phyloP scores from a whole-genome alignment of 257 asterid genomes.

The Capsicum baccatum region DNA sequence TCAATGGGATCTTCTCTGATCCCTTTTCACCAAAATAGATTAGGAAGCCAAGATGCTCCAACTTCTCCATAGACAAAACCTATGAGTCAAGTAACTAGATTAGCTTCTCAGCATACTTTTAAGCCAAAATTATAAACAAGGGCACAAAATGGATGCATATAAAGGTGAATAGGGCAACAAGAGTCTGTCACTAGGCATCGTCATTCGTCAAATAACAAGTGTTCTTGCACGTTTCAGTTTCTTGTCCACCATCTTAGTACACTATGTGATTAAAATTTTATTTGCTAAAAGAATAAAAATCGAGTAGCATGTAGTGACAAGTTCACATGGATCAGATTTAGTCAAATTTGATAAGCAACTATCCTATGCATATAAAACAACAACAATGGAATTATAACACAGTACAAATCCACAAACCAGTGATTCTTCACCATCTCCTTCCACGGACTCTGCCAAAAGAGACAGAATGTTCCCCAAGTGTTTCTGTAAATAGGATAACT shows the following conservation, averaged over 20 bases:
- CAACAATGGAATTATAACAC: neutral
- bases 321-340: neutral
- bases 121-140: neutral
- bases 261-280: neutral
- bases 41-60: constrained; percentile 83
- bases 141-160: neutral
- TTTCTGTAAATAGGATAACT: constrained; percentile 89
- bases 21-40: constrained; percentile 84
- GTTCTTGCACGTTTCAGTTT: constrained; percentile 16
- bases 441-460: constrained; percentile 78
- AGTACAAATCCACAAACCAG: constrained; percentile 54
- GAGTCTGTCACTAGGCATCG: neutral
- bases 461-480: constrained; percentile 87
- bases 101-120: neutral
- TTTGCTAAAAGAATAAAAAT: neutral
- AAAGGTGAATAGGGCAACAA: neutral
- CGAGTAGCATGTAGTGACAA: neutral
- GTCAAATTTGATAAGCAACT: constrained; percentile 13
- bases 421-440: constrained; percentile 83
- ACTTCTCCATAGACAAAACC: constrained; percentile 83
- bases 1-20: constrained; percentile 63
- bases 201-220: neutral
- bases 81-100: constrained; percentile 34
- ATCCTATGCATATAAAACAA: constrained; percentile 3
- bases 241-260: constrained; percentile 16